phyloP scores from a whole-genome alignment of 345 rosid genomes.

The Erodium maritimum region DNA sequence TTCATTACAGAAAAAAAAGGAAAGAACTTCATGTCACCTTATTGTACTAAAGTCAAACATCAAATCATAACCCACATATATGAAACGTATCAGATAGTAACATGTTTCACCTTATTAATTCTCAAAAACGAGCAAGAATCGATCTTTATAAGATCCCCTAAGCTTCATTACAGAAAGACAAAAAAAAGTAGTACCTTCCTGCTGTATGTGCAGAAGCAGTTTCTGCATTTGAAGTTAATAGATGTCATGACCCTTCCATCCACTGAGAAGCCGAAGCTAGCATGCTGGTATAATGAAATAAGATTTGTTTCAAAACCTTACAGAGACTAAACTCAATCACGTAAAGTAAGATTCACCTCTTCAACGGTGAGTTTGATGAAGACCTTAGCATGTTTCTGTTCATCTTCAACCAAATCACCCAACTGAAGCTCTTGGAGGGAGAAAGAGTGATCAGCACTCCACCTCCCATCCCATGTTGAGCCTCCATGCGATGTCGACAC shows the following conservation, averaged over 20 bases:
- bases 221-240: constrained; percentile 54
- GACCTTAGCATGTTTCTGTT: constrained; percentile 34
- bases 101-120: too few species aligned
- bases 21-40: too few species aligned
- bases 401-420: constrained; percentile 58
- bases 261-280: constrained; percentile 78
- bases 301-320: background rate
- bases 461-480: constrained; percentile 50
- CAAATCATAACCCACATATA: too few species aligned
- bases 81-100: too few species aligned
- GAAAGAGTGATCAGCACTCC: constrained; percentile 47
- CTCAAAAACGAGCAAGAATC: too few species aligned
- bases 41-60: too few species aligned
- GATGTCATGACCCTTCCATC: constrained; percentile 62
- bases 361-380: constrained; percentile 42
- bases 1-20: too few species aligned
- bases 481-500: constrained; percentile 47
- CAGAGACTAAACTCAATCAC: background rate
- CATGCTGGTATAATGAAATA: constrained; percentile 39
- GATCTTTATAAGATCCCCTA: too few species aligned
- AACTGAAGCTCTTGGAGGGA: constrained; percentile 51
- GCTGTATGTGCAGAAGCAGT: constrained; percentile 56
- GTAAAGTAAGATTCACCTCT: constrained; percentile 28
- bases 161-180: too few species aligned
- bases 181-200: constrained; percentile 24